Evolutionary conservation across 176 grass and related monocot genomes (phyloP).

Genomic region (Oryza australiensis): DNA sequence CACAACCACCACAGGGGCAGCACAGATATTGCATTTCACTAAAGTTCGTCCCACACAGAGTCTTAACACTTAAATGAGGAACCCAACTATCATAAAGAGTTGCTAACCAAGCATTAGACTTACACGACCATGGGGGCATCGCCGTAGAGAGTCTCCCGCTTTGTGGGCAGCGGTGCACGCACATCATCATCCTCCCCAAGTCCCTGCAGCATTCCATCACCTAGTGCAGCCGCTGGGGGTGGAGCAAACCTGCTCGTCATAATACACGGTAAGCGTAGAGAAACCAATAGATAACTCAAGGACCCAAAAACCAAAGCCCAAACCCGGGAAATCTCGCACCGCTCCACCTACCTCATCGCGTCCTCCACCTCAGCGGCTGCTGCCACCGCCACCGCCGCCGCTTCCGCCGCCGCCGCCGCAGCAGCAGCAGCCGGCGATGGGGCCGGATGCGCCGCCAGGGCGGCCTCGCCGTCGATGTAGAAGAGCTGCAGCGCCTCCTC

Average conservation of each 20-base stretch:
- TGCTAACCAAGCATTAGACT: not conserved
- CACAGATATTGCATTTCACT: not conserved
- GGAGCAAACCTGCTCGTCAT: slow-evolving; percentile 37
- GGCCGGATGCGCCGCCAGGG: slow-evolving; percentile 27
- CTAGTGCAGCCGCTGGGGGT: slow-evolving; percentile 46
- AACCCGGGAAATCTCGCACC: slow-evolving; percentile 31
- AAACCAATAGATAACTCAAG: not conserved
- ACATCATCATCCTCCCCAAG: slow-evolving; percentile 64
- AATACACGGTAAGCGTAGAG: not conserved
- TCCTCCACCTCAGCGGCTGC: slow-evolving; percentile 37
- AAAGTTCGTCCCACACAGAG: not conserved
- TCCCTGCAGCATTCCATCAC: slow-evolving; percentile 50
- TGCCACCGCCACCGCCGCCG: slow-evolving; percentile 2
- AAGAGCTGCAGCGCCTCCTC: slow-evolving; percentile 93
- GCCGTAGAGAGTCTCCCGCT: slow-evolving; percentile 90
- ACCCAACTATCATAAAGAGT: not conserved
- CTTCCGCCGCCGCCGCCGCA: not conserved
- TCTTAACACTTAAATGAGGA: not conserved
- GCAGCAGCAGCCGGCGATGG: not conserved
- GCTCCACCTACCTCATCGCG: slow-evolving; percentile 17
- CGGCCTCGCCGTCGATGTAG: slow-evolving; percentile 74
- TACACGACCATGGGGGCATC: slow-evolving; percentile 51
- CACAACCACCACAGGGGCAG: too few relatives aligned
- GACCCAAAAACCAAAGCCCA: not conserved
- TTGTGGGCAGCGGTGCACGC: slow-evolving; percentile 72